phyloP scores from a whole-genome alignment of 2,329 filamentous ascomycete genomes.

The Leptographium galeiforme region DNA sequence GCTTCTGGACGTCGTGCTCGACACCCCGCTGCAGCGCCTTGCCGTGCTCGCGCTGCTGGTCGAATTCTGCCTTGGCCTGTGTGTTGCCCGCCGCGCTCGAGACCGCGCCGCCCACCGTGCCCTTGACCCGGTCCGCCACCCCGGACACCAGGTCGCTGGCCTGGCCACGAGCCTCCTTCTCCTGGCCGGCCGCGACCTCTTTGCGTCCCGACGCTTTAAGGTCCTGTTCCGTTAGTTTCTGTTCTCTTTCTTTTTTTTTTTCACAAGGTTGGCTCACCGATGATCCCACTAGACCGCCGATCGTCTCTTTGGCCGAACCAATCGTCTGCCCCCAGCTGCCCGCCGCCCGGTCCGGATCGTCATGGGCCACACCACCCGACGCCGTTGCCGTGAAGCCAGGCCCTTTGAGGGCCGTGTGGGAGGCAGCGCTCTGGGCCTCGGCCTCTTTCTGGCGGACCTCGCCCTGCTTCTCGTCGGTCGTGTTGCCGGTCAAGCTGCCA shows the following conservation, averaged over 20 bases:
- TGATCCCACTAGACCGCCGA: too few species aligned
- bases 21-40: slow-evolving; percentile 72
- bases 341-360: slow-evolving; percentile 56
- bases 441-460: slow-evolving; percentile 52
- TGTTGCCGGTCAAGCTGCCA: slow-evolving; percentile 60
- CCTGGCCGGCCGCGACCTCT: slow-evolving; percentile 71
- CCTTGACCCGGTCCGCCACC: slow-evolving; percentile 50
- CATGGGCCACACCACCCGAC: slow-evolving; percentile 55
- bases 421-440: slow-evolving; percentile 55
- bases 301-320: slow-evolving; percentile 70
- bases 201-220: slow-evolving; percentile 61
- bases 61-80: slow-evolving; percentile 48
- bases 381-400: slow-evolving; percentile 58
- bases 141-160: slow-evolving; percentile 61
- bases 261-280: too few species aligned
- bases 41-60: slow-evolving; percentile 62
- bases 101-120: slow-evolving; percentile 53
- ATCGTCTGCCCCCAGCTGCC: slow-evolving; percentile 81
- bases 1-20: slow-evolving; percentile 67
- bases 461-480: slow-evolving; percentile 51
- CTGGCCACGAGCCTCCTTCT: slow-evolving; percentile 73
- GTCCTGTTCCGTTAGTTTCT: slow-evolving; percentile 19
- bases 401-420: slow-evolving; percentile 61
- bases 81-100: slow-evolving; percentile 62
- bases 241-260: too few species aligned